These are phyloP conservation scores for Epichloe sibirici DNA, from an alignment of 2,329 filamentous ascomycete genomes.

Conservation along the genomic window DNA sequence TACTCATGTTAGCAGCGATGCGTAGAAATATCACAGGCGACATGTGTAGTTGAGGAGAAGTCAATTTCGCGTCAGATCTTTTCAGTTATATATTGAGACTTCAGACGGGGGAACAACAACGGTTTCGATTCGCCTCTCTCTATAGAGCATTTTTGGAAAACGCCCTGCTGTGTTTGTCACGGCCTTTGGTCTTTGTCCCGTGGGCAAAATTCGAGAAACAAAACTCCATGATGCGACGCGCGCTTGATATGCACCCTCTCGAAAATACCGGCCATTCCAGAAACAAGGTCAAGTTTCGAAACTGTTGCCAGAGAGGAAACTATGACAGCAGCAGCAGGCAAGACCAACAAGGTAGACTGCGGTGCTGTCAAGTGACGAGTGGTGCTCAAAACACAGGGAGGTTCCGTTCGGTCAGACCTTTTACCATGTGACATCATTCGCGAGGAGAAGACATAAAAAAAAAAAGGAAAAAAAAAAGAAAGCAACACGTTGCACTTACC, in stretches of 20 bases:
- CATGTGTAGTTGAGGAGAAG: background rate
- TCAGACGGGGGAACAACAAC: constrained; percentile 37
- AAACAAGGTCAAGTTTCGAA: background rate
- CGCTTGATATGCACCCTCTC: background rate
- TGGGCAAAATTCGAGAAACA: constrained; percentile 27
- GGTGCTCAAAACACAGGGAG: constrained; percentile 32
- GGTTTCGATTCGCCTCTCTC: constrained; percentile 28
- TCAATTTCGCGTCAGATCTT: constrained; percentile 51
- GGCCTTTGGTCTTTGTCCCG: constrained; percentile 46
- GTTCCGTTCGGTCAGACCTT: constrained; percentile 46
- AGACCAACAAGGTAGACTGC: background rate
- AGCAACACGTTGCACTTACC: background rate
- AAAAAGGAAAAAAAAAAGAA: background rate
- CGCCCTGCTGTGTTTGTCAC: constrained; percentile 34
- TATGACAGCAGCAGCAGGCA: background rate
- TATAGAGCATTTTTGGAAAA: constrained; percentile 2
- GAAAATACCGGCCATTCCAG: background rate
- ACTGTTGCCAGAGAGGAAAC: background rate
- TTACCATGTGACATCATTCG: constrained; percentile 50
- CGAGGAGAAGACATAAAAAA: constrained; percentile 5
- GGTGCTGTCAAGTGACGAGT: background rate
- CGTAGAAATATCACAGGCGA: background rate
- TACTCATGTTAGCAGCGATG: background rate
- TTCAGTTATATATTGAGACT: constrained; percentile 49
- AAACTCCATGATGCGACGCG: constrained; percentile 42